phyloP scores from a whole-genome alignment of 345 rosid species.

The Syzygium grande region DNA sequence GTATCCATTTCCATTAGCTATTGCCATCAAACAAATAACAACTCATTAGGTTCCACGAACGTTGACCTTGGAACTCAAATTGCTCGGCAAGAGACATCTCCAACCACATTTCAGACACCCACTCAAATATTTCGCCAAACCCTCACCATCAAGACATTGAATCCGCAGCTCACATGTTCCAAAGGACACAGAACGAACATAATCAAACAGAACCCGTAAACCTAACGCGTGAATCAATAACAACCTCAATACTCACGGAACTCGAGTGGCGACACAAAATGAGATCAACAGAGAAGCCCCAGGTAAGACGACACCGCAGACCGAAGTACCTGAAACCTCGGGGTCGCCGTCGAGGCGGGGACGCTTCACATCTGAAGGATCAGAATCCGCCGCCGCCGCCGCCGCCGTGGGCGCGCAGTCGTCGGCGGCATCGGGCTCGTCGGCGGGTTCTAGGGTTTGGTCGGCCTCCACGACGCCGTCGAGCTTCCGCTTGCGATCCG shows the following conservation, averaged over 20 bases:
- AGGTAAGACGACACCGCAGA: neutral
- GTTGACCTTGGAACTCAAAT: neutral
- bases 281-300: neutral
- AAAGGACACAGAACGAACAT: neutral
- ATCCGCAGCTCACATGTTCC: neutral
- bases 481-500: slow-evolving; percentile 76
- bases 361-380: slow-evolving; percentile 44
- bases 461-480: slow-evolving; percentile 39
- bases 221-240: neutral
- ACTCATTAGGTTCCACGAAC: neutral
- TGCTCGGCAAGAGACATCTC: neutral
- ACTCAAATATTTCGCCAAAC: neutral
- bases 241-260: neutral
- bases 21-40: neutral
- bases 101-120: neutral
- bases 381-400: slow-evolving; percentile 5
- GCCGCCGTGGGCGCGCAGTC: neutral
- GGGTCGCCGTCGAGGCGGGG: slow-evolving; percentile 28
- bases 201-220: neutral
- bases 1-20: slow-evolving; percentile 37
- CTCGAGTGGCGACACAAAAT: neutral
- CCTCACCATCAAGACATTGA: neutral
- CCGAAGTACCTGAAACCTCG: slow-evolving; percentile 34
- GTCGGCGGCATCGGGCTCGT: slow-evolving; percentile 5
- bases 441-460: slow-evolving; percentile 2